These are phyloP conservation scores for Fusarium sulawesiense DNA, from an alignment of 2,329 filamentous ascomycete genomes.

Conservation along the genomic window DNA sequence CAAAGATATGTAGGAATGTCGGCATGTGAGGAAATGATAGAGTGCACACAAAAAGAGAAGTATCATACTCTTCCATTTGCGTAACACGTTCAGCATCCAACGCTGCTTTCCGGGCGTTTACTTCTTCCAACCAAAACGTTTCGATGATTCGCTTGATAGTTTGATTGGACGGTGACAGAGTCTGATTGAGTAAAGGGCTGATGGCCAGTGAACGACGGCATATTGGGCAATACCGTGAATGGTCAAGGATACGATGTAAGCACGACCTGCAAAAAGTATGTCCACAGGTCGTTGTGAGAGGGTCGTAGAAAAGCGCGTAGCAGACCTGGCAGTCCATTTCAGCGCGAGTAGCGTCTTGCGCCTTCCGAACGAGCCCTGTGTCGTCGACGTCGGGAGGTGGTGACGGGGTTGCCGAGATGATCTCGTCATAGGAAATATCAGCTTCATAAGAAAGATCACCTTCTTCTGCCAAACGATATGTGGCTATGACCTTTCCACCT, in stretches of 20 bases:
- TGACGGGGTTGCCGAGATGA: conserved; percentile 32
- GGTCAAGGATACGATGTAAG: conserved; percentile 79
- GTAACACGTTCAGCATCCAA: conserved; percentile 68
- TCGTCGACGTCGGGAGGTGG: conserved; percentile 47
- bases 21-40: conserved; percentile 85
- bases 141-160: conserved; percentile 72
- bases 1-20: conserved; percentile 90
- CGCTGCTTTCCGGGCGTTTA: conserved; percentile 67
- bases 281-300: conserved; percentile 85
- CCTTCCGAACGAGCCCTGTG: conserved; percentile 57
- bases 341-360: conserved; percentile 71
- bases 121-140: conserved; percentile 75
- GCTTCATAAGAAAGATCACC: conserved; percentile 68
- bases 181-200: conserved; percentile 56
- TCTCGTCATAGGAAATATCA: conserved; percentile 63
- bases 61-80: conserved; percentile 67
- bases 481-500: conserved; percentile 72
- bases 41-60: conserved; percentile 84
- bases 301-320: conserved; percentile 83
- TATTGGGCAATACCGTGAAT: conserved; percentile 81
- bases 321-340: conserved; percentile 93
- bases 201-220: conserved; percentile 75
- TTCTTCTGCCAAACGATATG: conserved; percentile 72
- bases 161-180: conserved; percentile 67
- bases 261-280: conserved; percentile 91